Conservation (phyloP, 495 filamentous ascomycete genomes). For the Aspergillus baeticus region DNA sequence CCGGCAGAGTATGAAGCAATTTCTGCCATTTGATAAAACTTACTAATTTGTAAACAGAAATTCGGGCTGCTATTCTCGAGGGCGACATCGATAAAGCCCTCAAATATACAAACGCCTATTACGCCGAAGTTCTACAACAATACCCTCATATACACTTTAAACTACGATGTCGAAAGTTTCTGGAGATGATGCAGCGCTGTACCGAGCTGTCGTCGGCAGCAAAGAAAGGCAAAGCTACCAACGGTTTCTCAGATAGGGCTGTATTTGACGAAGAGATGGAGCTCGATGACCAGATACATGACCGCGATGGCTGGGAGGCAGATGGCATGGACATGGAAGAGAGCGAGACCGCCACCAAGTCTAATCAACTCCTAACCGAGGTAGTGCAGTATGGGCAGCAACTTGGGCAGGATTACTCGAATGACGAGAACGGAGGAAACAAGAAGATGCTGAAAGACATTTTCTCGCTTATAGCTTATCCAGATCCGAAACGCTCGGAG, state of each 20-base stretch:
- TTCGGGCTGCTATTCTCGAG: conserved; percentile 84
- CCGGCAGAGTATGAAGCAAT: conserved; percentile 67
- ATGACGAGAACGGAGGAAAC: conserved; percentile 66
- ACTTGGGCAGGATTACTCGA: conserved; percentile 70
- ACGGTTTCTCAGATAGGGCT: conserved; percentile 42
- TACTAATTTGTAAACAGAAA: conserved; percentile 53
- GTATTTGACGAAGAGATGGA: conserved; percentile 74
- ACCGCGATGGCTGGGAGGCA: conserved; percentile 48
- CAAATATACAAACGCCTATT: conserved; percentile 73
- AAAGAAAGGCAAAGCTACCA: conserved; percentile 36
- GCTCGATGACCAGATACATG: conserved; percentile 64
- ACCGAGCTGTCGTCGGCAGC: conserved; percentile 58
- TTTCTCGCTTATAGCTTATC: conserved; percentile 85
- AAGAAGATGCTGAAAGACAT: conserved; percentile 77
- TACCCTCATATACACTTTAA: conserved; percentile 90
- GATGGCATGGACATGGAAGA: conserved; percentile 58
- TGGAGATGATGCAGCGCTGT: conserved; percentile 89
- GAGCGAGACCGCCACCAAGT: conserved; percentile 32
- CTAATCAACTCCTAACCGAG: conserved; percentile 60
- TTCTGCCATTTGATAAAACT: not conserved
- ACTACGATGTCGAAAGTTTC: conserved; percentile 84
- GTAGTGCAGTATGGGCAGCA: conserved; percentile 80
- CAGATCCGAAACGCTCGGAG: conserved; percentile 70
- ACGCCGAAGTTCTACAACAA: conserved; percentile 77
- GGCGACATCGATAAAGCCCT: conserved; percentile 92